Conservation (phyloP, 1,139 yeast species). For the Debaryomyces sp. region DNA sequence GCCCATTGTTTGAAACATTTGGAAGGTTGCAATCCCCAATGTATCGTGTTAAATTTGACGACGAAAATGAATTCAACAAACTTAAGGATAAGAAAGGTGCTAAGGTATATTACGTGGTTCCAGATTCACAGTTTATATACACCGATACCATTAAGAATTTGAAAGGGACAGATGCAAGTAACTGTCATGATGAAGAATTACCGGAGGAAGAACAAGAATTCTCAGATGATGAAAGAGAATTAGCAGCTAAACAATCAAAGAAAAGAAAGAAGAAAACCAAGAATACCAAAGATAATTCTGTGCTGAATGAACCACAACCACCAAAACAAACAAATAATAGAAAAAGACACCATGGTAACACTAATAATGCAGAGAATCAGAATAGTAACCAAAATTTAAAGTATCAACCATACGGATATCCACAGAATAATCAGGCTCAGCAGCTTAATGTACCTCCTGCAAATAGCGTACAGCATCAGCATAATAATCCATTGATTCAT, state of each 20-base stretch:
- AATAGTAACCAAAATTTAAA: background rate
- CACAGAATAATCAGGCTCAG: constrained; percentile 14
- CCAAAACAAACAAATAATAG: constrained; percentile 9
- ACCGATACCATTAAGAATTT: constrained; percentile 70
- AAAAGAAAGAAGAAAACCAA: constrained; percentile 55
- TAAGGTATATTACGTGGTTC: constrained; percentile 74
- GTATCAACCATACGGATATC: constrained; percentile 29
- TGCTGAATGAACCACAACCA: constrained; percentile 10
- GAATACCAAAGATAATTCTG: constrained; percentile 26
- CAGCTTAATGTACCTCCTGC: constrained; percentile 12
- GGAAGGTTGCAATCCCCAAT: constrained; percentile 88
- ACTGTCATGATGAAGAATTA: constrained; percentile 91
- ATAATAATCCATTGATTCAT: constrained; percentile 8
- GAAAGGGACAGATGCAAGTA: constrained; percentile 94
- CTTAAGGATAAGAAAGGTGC: constrained; percentile 54
- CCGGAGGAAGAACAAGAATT: constrained; percentile 93
- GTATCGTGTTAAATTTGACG: constrained; percentile 71
- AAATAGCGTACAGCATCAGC: background rate
- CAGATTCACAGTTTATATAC: constrained; percentile 75
- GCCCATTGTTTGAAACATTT: constrained; percentile 85
- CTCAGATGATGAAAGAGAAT: constrained; percentile 88
- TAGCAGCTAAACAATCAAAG: constrained; percentile 56
- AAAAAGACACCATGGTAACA: constrained; percentile 7
- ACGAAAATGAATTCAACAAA: constrained; percentile 50
- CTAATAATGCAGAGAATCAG: background rate